phyloP scores from a whole-genome alignment of 371 early-diverging fungal species.

The Mucor circinelloides region DNA sequence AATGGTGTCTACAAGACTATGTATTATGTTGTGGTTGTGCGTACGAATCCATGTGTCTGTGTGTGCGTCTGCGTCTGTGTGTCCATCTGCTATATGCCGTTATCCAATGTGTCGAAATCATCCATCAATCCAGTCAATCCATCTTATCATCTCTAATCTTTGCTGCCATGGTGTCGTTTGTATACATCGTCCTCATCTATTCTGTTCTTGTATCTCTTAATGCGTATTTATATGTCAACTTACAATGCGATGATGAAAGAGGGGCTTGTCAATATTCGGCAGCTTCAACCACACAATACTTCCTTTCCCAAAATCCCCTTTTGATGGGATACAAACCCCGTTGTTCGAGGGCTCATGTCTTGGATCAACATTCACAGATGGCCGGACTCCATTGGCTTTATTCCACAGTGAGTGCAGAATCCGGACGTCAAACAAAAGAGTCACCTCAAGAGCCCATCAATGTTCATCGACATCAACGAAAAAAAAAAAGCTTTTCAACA shows the following conservation, averaged over 20 bases:
- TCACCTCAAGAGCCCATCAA: background rate
- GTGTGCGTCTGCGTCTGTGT: background rate
- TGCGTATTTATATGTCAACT: conserved; percentile 13
- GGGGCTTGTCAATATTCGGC: conserved; percentile 26
- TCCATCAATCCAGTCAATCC: background rate
- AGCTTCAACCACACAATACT: conserved; percentile 6
- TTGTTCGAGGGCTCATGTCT: background rate
- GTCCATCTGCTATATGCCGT: background rate
- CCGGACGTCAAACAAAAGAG: conserved; percentile 8
- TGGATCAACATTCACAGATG: background rate
- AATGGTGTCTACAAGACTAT: background rate
- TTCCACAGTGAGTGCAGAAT: background rate
- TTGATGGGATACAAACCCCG: background rate
- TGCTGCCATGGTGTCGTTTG: background rate
- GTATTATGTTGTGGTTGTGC: background rate
- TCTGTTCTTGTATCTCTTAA: background rate
- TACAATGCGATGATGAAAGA: conserved; percentile 41
- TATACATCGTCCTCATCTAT: background rate
- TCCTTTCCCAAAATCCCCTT: background rate
- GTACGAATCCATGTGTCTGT: background rate
- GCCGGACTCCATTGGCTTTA: background rate
- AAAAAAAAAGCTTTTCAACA: background rate
- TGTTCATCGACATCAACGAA: background rate
- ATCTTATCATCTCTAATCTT: conserved; percentile 10
- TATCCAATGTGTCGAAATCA: background rate